phyloP scores from a whole-genome alignment of 2,329 filamentous ascomycete genomes.

The Hymenoscyphus infarciens region DNA sequence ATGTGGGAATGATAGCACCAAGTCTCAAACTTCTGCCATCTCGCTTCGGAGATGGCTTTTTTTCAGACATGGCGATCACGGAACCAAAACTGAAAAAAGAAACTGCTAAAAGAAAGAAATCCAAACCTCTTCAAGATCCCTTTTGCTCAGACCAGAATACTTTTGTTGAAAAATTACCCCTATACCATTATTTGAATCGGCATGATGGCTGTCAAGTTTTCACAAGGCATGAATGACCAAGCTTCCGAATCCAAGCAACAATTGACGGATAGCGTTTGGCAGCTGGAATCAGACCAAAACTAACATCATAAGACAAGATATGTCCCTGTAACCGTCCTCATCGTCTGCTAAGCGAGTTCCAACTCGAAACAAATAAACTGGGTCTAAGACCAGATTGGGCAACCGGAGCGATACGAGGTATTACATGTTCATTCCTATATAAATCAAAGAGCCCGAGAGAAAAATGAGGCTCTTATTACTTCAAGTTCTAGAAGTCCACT shows the following conservation, averaged over 20 bases:
- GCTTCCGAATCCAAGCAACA: not conserved
- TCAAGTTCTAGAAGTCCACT: too few species aligned
- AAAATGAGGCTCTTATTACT: too few species aligned
- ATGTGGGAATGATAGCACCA: not conserved
- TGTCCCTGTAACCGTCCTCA: not conserved
- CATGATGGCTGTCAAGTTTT: not conserved
- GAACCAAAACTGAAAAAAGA: not conserved
- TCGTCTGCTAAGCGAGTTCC: not conserved
- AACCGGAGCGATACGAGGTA: too few species aligned
- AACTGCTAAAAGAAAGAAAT: not conserved
- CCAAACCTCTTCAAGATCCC: not conserved
- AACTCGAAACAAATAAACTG: not conserved
- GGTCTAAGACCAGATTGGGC: not conserved
- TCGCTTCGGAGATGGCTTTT: not conserved
- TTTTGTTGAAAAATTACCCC: not conserved
- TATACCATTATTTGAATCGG: not conserved
- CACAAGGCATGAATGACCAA: not conserved
- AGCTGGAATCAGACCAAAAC: not conserved
- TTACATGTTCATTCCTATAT: too few species aligned
- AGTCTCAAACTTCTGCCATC: not conserved
- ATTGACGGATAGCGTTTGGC: not conserved
- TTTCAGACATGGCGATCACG: not conserved
- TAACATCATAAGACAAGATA: not conserved
- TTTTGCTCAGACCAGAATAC: not conserved
- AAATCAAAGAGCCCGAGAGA: too few species aligned